phyloP scores from a whole-genome alignment of 768 basidiomycete genomes.

The Mycena venus region DNA sequence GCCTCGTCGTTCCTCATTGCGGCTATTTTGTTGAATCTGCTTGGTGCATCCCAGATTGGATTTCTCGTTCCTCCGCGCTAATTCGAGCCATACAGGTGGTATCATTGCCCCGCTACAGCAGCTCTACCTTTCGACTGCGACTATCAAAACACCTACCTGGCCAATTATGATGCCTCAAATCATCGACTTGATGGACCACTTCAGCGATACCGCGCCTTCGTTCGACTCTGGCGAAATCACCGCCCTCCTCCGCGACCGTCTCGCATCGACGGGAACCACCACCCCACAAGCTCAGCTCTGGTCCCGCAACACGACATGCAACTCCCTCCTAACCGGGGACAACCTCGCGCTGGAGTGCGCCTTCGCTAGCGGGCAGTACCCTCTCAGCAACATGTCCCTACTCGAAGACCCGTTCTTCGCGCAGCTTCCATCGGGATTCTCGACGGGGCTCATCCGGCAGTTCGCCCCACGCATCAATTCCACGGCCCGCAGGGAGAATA shows the following conservation, averaged over 20 bases:
- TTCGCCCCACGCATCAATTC: slow-evolving; percentile 27
- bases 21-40: slow-evolving; percentile 14
- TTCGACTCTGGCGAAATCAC: slow-evolving; percentile 12
- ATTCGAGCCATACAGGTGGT: slow-evolving; percentile 8
- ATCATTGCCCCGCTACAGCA: slow-evolving; percentile 25
- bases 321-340: neutral
- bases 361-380: slow-evolving; percentile 7
- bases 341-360: neutral
- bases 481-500: slow-evolving; percentile 23
- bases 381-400: slow-evolving; percentile 12
- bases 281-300: slow-evolving; percentile 19
- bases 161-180: neutral
- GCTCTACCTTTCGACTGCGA: slow-evolving; percentile 19
- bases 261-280: slow-evolving; percentile 13
- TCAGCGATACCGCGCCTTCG: neutral
- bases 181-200: slow-evolving; percentile 17
- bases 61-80: neutral
- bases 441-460: slow-evolving; percentile 20
- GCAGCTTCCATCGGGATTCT: slow-evolving; percentile 20
- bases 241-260: slow-evolving; percentile 7
- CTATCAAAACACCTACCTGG: slow-evolving; percentile 22
- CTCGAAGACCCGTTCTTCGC: slow-evolving; percentile 26
- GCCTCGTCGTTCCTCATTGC: slow-evolving; percentile 23
- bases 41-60: slow-evolving; percentile 4
- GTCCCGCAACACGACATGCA: slow-evolving; percentile 7